Conservation (phyloP, 2,329 filamentous ascomycete species). For the Botrytis deweyae region DNA sequence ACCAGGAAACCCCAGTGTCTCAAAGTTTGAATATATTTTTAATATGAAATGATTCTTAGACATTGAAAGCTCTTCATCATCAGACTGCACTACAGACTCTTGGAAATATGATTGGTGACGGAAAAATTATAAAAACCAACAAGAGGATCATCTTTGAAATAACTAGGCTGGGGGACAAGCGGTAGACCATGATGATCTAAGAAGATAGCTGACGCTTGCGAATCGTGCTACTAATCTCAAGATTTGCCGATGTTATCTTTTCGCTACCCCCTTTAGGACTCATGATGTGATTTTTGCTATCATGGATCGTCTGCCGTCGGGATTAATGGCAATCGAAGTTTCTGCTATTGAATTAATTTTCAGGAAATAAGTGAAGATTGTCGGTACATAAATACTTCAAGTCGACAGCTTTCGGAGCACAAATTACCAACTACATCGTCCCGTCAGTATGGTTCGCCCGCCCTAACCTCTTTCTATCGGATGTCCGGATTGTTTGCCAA, state of each 20-base stretch:
- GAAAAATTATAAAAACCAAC: background rate
- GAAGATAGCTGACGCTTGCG: background rate
- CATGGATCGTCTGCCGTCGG: background rate
- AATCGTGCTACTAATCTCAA: background rate
- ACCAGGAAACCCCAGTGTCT: background rate
- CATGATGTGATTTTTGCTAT: background rate
- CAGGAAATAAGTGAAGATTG: background rate
- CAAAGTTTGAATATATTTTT: accelerated
- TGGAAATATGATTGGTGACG: background rate
- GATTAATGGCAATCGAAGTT: no score
- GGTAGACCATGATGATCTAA: background rate
- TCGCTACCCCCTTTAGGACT: background rate
- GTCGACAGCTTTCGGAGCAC: background rate
- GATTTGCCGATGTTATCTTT: background rate
- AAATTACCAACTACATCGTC: background rate
- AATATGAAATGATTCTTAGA: background rate
- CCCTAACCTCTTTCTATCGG: background rate
- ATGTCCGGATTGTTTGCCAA: background rate
- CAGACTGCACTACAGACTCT: background rate
- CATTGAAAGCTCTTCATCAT: background rate
- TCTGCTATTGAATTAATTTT: background rate
- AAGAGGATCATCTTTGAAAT: background rate
- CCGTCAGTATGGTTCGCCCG: background rate
- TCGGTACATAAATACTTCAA: background rate
- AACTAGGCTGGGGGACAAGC: background rate